phyloP scores from a whole-genome alignment of 1,139 yeast genomes.

The Lodderomyces parapsilosis region DNA sequence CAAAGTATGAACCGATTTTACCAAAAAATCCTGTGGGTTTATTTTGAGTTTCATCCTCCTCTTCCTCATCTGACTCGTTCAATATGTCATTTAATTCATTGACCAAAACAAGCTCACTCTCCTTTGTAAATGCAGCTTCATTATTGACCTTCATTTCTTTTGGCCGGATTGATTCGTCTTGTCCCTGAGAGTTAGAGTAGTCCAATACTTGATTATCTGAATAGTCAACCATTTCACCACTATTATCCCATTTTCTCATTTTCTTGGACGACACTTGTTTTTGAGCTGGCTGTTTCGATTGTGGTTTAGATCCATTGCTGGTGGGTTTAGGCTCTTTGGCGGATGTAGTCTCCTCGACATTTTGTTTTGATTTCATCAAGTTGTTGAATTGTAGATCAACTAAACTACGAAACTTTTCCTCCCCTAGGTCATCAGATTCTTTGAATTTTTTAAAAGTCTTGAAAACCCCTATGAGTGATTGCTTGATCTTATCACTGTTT shows the following conservation, averaged over 20 bases:
- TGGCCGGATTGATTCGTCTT: slow-evolving; percentile 29
- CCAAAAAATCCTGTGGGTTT: slow-evolving; percentile 29
- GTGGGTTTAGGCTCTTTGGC: slow-evolving; percentile 15
- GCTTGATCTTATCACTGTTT: slow-evolving; percentile 39
- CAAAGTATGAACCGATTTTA: slow-evolving; percentile 39
- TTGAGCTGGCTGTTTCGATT: slow-evolving; percentile 1
- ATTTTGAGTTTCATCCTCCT: slow-evolving; percentile 18
- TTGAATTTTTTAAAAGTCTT: slow-evolving; percentile 32
- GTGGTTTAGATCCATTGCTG: slow-evolving; percentile 18
- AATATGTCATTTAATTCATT: slow-evolving; percentile 44
- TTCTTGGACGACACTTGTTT: slow-evolving; percentile 23
- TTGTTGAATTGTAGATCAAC: slow-evolving; percentile 41
- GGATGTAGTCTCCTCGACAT: slow-evolving; percentile 5
- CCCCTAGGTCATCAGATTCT: slow-evolving; percentile 26
- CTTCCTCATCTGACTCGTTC: slow-evolving; percentile 33
- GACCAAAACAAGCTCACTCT: slow-evolving; percentile 43
- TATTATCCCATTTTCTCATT: slow-evolving; percentile 50
- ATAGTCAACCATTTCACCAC: slow-evolving; percentile 35
- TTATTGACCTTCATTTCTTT: slow-evolving; percentile 37
- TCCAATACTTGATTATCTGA: slow-evolving; percentile 29
- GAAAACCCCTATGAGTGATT: slow-evolving; percentile 33
- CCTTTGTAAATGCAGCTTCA: slow-evolving; percentile 32
- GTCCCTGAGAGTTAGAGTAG: slow-evolving; percentile 26
- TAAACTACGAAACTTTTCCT: slow-evolving; percentile 30
- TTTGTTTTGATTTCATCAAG: slow-evolving; percentile 32